Percentiles rank a stretch among this genome's conserved stretches.
Evolutionary conservation across 1,284 basidiomycete species (phyloP).

Genomic region (Tilletia indica): DNA sequence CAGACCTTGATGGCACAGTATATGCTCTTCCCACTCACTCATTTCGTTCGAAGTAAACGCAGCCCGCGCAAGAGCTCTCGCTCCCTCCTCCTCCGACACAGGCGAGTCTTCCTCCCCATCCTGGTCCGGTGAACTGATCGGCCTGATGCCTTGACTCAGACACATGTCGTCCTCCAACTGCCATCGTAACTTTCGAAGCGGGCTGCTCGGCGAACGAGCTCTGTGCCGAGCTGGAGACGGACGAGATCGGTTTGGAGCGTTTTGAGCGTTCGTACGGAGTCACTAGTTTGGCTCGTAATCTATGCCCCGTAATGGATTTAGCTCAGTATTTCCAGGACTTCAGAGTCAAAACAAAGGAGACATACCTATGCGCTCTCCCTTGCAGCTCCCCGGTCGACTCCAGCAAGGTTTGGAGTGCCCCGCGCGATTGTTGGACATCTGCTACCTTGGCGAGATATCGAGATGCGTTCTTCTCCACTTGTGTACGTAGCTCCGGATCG

Average conservation of each 20-base stretch:
- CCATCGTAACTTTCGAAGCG: not conserved
- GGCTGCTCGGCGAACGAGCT: slow-evolving; percentile 8
- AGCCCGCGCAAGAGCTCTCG: not conserved
- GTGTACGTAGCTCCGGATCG: not conserved
- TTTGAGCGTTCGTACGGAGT: not conserved
- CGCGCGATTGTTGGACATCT: not conserved
- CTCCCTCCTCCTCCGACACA: not conserved
- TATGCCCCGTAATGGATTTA: not conserved
- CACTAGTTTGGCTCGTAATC: not conserved
- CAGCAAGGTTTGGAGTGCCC: not conserved
- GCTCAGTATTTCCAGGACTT: too few relatives aligned
- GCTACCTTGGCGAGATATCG: not conserved
- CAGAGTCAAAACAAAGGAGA: not conserved
- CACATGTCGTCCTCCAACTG: not conserved
- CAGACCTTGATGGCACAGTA: not conserved
- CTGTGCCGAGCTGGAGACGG: slow-evolving; percentile 13
- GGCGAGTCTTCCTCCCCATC: not conserved
- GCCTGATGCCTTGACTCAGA: not conserved
- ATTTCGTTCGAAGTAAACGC: not conserved
- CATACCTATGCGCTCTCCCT: not conserved
- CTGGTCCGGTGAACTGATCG: too few relatives aligned
- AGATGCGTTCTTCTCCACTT: not conserved
- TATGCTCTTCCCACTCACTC: not conserved
- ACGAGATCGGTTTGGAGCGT: slow-evolving; percentile 4
- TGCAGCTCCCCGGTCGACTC: not conserved